A percentile compares a stretch with the other conserved stretches of the same genome.
phyloP scores from a whole-genome alignment of 1,139 yeast genomes.

The Casaregolazyma suthepensis region DNA sequence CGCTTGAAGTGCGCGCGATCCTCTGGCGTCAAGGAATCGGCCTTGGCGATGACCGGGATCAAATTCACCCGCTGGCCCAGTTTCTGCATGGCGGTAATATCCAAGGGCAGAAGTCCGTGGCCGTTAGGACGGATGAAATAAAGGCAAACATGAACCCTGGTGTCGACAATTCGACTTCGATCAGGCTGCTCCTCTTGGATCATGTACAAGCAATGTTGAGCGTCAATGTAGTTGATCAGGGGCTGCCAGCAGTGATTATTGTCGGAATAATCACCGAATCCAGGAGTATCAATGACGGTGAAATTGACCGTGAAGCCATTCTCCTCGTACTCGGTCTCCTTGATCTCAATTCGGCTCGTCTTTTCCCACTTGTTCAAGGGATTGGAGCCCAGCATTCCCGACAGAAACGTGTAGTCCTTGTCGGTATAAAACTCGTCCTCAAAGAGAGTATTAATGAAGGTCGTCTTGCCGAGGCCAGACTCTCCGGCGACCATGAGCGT shows the following conservation, averaged over 20 bases:
- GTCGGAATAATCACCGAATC: conserved; percentile 69
- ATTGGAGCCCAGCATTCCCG: background rate
- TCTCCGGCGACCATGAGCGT: conserved; percentile 91
- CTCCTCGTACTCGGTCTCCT: conserved; percentile 45
- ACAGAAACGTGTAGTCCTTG: conserved; percentile 2
- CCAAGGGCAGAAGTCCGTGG: conserved; percentile 50
- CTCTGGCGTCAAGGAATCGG: conserved; percentile 53
- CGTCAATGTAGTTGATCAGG: conserved; percentile 51
- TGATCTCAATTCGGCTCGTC: conserved; percentile 37
- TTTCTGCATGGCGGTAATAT: conserved; percentile 63
- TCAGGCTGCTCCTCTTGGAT: conserved; percentile 70
- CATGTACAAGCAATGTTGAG: conserved; percentile 52
- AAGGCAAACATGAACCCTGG: conserved; percentile 69
- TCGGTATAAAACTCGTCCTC: conserved; percentile 33
- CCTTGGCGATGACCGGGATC: conserved; percentile 70
- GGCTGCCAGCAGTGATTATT: conserved; percentile 57
- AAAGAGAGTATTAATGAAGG: conserved; percentile 79
- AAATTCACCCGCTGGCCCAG: conserved; percentile 60
- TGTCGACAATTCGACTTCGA: conserved; percentile 44
- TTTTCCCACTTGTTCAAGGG: conserved; percentile 22
- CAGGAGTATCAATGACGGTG: conserved; percentile 64
- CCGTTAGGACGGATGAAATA: conserved; percentile 60
- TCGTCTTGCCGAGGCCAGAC: conserved; percentile 82
- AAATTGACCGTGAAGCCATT: conserved; percentile 46
- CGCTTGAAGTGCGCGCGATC: conserved; percentile 41